These are phyloP conservation scores for Sclerotinia sclerotiorum DNA, from an alignment of 2,329 filamentous ascomycete genomes.

Conservation along the genomic window DNA sequence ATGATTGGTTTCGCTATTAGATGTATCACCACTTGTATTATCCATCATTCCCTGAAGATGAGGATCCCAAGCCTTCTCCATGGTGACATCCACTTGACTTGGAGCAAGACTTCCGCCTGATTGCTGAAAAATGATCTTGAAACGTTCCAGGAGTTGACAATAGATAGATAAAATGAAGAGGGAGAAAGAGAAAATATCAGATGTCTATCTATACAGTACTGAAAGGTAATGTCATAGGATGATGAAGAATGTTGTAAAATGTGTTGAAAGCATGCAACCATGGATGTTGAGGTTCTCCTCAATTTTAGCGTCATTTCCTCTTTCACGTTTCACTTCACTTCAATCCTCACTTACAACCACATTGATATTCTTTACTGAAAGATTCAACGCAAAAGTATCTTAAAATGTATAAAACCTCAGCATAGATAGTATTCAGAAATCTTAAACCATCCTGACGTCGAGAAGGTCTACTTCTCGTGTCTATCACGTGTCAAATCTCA, in stretches of 20 bases:
- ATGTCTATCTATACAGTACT: neutral
- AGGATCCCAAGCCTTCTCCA: slow-evolving; percentile 28
- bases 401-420: neutral
- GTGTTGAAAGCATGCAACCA: neutral
- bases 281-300: slow-evolving; percentile 7
- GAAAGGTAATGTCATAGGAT: neutral
- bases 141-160: neutral
- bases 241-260: neutral
- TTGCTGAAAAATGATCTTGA: neutral
- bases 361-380: neutral
- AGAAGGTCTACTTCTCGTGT: slow-evolving; percentile 5
- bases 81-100: neutral
- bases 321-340: slow-evolving; percentile 6
- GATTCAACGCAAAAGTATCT: neutral
- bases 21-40: slow-evolving; percentile 25
- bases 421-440: slow-evolving; percentile 1
- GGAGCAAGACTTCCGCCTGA: neutral
- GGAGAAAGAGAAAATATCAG: neutral
- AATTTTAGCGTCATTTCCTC: slow-evolving; percentile 15
- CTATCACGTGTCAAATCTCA: neutral
- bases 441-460: neutral
- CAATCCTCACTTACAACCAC: neutral
- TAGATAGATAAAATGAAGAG: slow-evolving; percentile 11
- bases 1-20: neutral
- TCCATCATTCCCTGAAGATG: slow-evolving; percentile 33